These are phyloP conservation scores for Backusella liffmaniae DNA, from an alignment of 192 early-diverging fungal genomes.

Conservation along the genomic window DNA sequence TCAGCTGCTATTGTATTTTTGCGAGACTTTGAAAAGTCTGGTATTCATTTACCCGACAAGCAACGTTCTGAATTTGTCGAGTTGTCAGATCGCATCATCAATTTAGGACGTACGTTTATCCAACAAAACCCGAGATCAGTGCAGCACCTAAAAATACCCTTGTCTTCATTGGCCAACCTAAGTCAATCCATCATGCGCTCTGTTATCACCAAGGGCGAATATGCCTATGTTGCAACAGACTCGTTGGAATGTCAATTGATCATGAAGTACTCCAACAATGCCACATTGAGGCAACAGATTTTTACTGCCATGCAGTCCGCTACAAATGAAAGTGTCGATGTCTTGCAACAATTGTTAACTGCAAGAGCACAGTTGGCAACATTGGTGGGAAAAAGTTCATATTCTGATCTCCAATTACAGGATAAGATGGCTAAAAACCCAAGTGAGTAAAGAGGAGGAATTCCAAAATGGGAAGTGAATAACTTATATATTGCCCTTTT, in stretches of 20 bases:
- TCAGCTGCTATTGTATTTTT: constrained; percentile 81
- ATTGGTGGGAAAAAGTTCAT: constrained; percentile 77
- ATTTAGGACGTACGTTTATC: constrained; percentile 73
- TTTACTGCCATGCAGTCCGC: constrained; percentile 79
- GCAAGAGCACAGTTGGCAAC: constrained; percentile 72
- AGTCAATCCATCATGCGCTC: constrained; percentile 34
- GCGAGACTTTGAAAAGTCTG: constrained; percentile 92
- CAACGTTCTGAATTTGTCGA: constrained; percentile 74
- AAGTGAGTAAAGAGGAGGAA: constrained; percentile 34
- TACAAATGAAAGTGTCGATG: constrained; percentile 54
- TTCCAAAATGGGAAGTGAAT: not conserved
- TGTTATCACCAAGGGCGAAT: constrained; percentile 29
- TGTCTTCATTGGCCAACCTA: constrained; percentile 41
- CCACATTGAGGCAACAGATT: constrained; percentile 64
- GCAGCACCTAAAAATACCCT: constrained; percentile 38
- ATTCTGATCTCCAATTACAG: constrained; percentile 79
- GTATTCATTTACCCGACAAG: constrained; percentile 77
- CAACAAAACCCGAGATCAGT: constrained; percentile 41
- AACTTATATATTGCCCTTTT: no score
- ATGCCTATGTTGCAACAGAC: constrained; percentile 59
- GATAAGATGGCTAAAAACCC: constrained; percentile 95
- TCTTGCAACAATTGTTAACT: constrained; percentile 74
- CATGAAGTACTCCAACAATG: constrained; percentile 60
- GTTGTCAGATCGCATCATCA: constrained; percentile 81
- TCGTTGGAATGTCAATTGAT: constrained; percentile 60